Percentiles rank a stretch among this genome's conserved stretches.
These are phyloP conservation scores for Prunus armeniaca DNA, from an alignment of 306 rosid genomes.

Conservation along the genomic window DNA sequence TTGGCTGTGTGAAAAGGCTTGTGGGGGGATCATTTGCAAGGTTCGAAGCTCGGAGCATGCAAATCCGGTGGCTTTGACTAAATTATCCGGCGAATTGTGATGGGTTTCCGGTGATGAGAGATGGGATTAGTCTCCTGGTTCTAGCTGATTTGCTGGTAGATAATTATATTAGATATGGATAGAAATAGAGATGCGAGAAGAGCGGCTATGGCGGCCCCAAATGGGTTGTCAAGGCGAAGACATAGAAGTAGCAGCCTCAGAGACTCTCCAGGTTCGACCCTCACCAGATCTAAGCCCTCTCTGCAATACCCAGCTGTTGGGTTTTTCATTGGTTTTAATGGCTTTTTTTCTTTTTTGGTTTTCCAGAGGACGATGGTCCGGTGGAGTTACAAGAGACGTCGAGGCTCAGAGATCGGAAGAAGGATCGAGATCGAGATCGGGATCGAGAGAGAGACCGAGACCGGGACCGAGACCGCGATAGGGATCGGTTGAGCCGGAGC, in stretches of 20 bases:
- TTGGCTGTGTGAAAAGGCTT: constrained; percentile 7
- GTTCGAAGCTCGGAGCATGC: neutral
- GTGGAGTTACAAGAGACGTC: constrained; percentile 77
- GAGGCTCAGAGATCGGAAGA: constrained; percentile 77
- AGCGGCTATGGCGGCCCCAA: constrained; percentile 56
- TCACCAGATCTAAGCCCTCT: constrained; percentile 54
- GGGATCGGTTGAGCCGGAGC: constrained; percentile 79
- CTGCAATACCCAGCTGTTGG: neutral
- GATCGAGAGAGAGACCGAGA: constrained; percentile 67
- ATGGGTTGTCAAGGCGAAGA: constrained; percentile 76
- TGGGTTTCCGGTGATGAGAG: constrained; percentile 33
- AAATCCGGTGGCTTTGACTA: constrained; percentile 14
- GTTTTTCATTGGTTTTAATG: constrained; percentile 23
- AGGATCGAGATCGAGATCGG: constrained; percentile 67
- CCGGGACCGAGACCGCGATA: constrained; percentile 60
- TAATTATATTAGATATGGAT: constrained; percentile 54
- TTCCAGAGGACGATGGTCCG: constrained; percentile 83
- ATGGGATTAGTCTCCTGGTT: constrained; percentile 32
- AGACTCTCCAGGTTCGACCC: constrained; percentile 82
- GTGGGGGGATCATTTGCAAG: constrained; percentile 11
- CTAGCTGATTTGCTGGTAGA: constrained; percentile 33
- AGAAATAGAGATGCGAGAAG: constrained; percentile 82
- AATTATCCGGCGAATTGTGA: constrained; percentile 34
- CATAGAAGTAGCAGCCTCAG: constrained; percentile 70
- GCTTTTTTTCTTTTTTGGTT: neutral